Conservation (phyloP, 331 rosid species). For the Rosa hybrid region DNA sequence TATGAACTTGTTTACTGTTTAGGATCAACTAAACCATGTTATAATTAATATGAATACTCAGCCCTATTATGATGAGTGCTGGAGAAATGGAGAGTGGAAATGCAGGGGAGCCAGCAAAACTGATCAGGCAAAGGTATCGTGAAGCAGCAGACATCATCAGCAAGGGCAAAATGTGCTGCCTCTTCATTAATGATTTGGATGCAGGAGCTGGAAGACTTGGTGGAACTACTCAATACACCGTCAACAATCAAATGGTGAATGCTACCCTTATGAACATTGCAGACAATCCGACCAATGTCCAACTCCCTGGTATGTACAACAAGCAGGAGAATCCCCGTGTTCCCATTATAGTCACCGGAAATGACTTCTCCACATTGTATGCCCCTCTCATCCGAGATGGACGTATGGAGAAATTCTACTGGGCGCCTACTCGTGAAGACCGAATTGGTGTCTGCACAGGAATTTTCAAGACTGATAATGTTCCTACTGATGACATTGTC, state of each 20-base stretch:
- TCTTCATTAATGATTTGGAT: slow-evolving; percentile 61
- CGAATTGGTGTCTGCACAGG: slow-evolving; percentile 57
- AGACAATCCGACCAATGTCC: slow-evolving; percentile 57
- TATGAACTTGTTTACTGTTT: neutral
- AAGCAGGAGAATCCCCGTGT: slow-evolving; percentile 61
- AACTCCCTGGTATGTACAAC: slow-evolving; percentile 68
- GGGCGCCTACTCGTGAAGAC: slow-evolving; percentile 67
- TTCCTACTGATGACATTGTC: slow-evolving; percentile 35
- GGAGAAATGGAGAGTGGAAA: slow-evolving; percentile 65
- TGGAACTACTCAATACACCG: slow-evolving; percentile 62
- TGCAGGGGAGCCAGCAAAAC: slow-evolving; percentile 64
- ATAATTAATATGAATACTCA: slow-evolving; percentile 7
- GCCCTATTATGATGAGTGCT: slow-evolving; percentile 66
- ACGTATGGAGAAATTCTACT: slow-evolving; percentile 65
- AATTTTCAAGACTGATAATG: slow-evolving; percentile 38
- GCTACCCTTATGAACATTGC: slow-evolving; percentile 70
- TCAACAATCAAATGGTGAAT: slow-evolving; percentile 66
- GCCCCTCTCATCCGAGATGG: slow-evolving; percentile 75
- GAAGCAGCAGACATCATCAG: slow-evolving; percentile 53
- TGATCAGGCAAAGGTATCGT: slow-evolving; percentile 58
- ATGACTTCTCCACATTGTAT: slow-evolving; percentile 60
- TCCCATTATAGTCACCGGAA: slow-evolving; percentile 54
- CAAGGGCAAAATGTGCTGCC: slow-evolving; percentile 64
- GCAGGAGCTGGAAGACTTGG: slow-evolving; percentile 66
- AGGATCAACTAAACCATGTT: neutral